phyloP scores from a whole-genome alignment of 345 rosid genomes.

The Sisymbrium irio region DNA sequence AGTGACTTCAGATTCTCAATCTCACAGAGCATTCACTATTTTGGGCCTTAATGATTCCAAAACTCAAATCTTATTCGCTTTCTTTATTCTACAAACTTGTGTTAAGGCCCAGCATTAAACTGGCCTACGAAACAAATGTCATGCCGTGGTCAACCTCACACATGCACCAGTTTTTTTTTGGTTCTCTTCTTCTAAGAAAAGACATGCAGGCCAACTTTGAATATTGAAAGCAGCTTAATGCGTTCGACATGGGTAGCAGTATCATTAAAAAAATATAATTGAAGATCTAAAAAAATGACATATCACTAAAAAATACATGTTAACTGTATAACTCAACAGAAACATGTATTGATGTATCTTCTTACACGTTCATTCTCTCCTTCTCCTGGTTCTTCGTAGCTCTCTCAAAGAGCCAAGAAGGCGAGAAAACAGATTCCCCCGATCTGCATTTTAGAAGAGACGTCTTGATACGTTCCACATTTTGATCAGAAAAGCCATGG shows the following conservation, averaged over 20 bases:
- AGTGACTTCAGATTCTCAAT: no score
- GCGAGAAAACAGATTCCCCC: neutral
- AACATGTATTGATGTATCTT: constrained; percentile 10
- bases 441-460: neutral
- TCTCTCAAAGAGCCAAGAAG: neutral
- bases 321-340: neutral
- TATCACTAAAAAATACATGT: neutral
- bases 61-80: no score
- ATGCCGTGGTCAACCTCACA: no score
- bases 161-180: neutral
- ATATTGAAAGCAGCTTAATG: neutral
- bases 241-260: constrained; percentile 26
- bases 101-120: no score
- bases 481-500: neutral
- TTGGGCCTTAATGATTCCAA: no score
- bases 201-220: constrained; percentile 25
- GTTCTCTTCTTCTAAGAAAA: neutral
- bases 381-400: constrained; percentile 13
- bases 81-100: no score
- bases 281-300: neutral
- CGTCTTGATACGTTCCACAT: neutral
- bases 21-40: no score
- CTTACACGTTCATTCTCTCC: constrained; percentile 10
- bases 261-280: neutral
- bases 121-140: no score